Conservation (phyloP, 2,329 filamentous ascomycete genomes). For the Westerdykella sp. region DNA sequence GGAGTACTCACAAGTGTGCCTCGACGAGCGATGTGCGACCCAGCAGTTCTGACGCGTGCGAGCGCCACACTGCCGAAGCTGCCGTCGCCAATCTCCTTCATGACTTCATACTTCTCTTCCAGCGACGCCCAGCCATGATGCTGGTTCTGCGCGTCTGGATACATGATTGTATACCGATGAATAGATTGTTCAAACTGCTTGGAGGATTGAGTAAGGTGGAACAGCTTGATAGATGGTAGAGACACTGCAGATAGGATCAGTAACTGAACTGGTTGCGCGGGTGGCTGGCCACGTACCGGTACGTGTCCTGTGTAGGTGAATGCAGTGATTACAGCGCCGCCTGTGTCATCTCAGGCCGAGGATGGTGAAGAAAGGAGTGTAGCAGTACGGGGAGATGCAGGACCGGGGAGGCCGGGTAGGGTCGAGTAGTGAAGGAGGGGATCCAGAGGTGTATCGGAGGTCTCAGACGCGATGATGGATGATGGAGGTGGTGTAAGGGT, state of each 20-base stretch:
- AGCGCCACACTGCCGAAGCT: slow-evolving; percentile 96
- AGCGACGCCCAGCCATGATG: slow-evolving; percentile 64
- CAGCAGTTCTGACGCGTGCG: slow-evolving; percentile 84
- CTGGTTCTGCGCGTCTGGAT: slow-evolving; percentile 66
- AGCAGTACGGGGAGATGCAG: slow-evolving; percentile 12
- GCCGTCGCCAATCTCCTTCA: slow-evolving; percentile 98
- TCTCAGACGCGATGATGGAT: slow-evolving; percentile 24
- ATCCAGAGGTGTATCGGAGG: slow-evolving; percentile 33
- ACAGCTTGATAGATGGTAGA: neutral
- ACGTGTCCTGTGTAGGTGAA: neutral
- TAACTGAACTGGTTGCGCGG: neutral
- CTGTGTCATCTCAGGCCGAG: slow-evolving; percentile 31
- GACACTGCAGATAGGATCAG: neutral
- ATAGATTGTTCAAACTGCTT: neutral
- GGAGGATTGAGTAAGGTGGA: neutral
- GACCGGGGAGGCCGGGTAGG: slow-evolving; percentile 16
- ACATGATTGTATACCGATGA: slow-evolving; percentile 51
- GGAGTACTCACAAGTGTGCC: slow-evolving; percentile 75
- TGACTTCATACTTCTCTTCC: slow-evolving; percentile 90
- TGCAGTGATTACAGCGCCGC: slow-evolving; percentile 6
- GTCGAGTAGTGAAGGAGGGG: slow-evolving; percentile 15
- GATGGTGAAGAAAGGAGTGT: slow-evolving; percentile 1
- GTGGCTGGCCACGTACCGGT: neutral
- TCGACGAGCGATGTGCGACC: slow-evolving; percentile 78
- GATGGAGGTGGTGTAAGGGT: slow-evolving; percentile 33